Evolutionary conservation across 2,329 filamentous ascomycete species (phyloP).

Genomic region (Allantophomopsis cytisporea): DNA sequence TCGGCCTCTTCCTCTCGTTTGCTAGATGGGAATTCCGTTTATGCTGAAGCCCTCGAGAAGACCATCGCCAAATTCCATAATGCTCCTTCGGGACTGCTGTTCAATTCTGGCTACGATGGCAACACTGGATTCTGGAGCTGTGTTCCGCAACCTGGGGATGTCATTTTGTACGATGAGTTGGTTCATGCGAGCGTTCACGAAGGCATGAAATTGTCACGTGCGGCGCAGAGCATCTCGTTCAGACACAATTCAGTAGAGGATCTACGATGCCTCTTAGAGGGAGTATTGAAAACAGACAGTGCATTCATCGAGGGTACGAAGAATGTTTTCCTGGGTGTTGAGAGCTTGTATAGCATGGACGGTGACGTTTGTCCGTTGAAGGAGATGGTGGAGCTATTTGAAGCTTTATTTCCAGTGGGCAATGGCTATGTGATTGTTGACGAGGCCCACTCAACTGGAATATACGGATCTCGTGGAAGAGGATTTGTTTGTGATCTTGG

Average conservation of each 20-base stretch:
- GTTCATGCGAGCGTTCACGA: constrained; percentile 72
- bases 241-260: constrained; percentile 37
- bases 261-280: constrained; percentile 15
- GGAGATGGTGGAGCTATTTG: constrained; percentile 43
- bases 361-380: constrained; percentile 55
- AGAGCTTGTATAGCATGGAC: constrained; percentile 74
- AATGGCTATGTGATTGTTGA: constrained; percentile 55
- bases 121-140: constrained; percentile 50
- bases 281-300: background rate
- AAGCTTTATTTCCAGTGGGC: constrained; percentile 35
- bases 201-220: constrained; percentile 55
- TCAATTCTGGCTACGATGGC: constrained; percentile 51
- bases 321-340: constrained; percentile 55
- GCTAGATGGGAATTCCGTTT: constrained; percentile 33
- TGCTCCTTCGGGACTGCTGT: constrained; percentile 31
- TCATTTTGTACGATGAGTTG: constrained; percentile 59
- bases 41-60: constrained; percentile 30
- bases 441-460: constrained; percentile 53
- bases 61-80: constrained; percentile 33
- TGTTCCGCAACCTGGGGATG: constrained; percentile 43
- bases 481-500: constrained; percentile 44
- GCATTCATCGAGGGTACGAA: constrained; percentile 11
- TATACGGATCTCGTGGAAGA: constrained; percentile 39
- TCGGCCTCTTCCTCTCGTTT: constrained; percentile 40
- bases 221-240: constrained; percentile 33